These are phyloP conservation scores for Hypoxylon sp. DNA, from an alignment of 2,329 filamentous ascomycete genomes.

Conservation along the genomic window DNA sequence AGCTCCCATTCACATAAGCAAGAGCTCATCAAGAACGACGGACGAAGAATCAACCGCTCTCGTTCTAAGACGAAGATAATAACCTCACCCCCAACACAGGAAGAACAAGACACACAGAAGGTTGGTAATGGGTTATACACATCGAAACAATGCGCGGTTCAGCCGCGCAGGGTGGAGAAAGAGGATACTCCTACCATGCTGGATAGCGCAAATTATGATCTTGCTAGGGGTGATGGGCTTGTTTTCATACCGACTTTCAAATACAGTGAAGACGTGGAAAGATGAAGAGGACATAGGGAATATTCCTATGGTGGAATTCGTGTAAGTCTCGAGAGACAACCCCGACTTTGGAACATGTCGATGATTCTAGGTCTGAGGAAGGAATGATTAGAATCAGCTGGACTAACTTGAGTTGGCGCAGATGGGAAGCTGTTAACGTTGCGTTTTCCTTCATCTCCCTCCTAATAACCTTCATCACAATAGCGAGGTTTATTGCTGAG, in stretches of 20 bases:
- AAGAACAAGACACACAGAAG: slow-evolving; percentile 2
- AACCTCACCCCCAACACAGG: slow-evolving; percentile 9
- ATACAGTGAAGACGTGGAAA: slow-evolving; percentile 62
- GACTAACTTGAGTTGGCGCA: slow-evolving; percentile 48
- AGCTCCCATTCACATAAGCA: slow-evolving; percentile 9
- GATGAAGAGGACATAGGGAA: slow-evolving; percentile 58
- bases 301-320: slow-evolving; percentile 64
- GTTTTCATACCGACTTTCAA: slow-evolving; percentile 68
- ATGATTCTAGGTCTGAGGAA: too few species aligned
- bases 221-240: slow-evolving; percentile 65
- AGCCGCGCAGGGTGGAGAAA: slow-evolving; percentile 67
- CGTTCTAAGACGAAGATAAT: not conserved
- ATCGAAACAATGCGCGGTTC: slow-evolving; percentile 68
- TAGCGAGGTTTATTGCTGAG: slow-evolving; percentile 64
- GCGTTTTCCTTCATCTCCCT: slow-evolving; percentile 64
- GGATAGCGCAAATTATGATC: slow-evolving; percentile 65
- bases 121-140: slow-evolving; percentile 58
- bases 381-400: not conserved
- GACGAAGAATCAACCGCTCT: slow-evolving; percentile 3
- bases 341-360: not conserved
- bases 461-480: slow-evolving; percentile 63
- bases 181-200: slow-evolving; percentile 64
- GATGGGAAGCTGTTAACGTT: slow-evolving; percentile 70
- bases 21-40: slow-evolving; percentile 11
- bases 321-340: slow-evolving; percentile 59